Percentiles rank a stretch among this genome's conserved stretches.
phyloP scores from a whole-genome alignment of 2,329 filamentous ascomycete genomes.

The Onygenales sp. region DNA sequence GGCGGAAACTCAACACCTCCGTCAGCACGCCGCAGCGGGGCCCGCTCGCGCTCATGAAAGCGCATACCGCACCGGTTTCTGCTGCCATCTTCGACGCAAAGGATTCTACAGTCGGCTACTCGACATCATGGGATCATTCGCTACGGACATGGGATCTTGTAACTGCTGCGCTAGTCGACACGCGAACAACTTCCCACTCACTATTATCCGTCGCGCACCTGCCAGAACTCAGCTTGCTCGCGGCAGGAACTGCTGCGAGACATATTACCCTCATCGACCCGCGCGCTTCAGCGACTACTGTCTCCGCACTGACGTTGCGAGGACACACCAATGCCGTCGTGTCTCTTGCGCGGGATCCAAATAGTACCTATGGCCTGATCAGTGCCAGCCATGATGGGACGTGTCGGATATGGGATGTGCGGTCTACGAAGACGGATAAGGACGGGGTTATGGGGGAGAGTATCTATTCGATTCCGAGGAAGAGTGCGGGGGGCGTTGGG shows the following conservation, averaged over 20 bases:
- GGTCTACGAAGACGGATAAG: constrained; percentile 53
- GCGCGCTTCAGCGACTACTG: constrained; percentile 62
- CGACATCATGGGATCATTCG: constrained; percentile 81
- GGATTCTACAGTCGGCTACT: constrained; percentile 84
- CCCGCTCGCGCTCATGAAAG: constrained; percentile 61
- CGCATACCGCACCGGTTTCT: constrained; percentile 65
- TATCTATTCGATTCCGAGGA: constrained; percentile 67
- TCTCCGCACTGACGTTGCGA: constrained; percentile 80
- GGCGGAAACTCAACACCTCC: constrained; percentile 61
- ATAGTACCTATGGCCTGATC: constrained; percentile 72
- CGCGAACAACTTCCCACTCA: constrained; percentile 72
- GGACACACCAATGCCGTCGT: constrained; percentile 72
- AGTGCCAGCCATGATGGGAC: constrained; percentile 89
- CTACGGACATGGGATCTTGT: constrained; percentile 85
- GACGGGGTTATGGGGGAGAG: constrained; percentile 57
- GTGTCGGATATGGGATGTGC: constrained; percentile 86
- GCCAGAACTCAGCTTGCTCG: constrained; percentile 52
- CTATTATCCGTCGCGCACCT: constrained; percentile 72
- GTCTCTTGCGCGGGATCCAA: constrained; percentile 49
- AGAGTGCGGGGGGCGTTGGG: constrained; percentile 57
- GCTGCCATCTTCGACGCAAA: constrained; percentile 75
- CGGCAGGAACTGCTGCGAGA: constrained; percentile 71
- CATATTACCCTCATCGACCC: constrained; percentile 93
- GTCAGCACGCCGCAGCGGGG: constrained; percentile 60
- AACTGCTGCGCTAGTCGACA: constrained; percentile 68